Base-by-base conservation (phyloP, 176 grass and related monocot genomes). In the Phoenix roebelenii region DNA sequence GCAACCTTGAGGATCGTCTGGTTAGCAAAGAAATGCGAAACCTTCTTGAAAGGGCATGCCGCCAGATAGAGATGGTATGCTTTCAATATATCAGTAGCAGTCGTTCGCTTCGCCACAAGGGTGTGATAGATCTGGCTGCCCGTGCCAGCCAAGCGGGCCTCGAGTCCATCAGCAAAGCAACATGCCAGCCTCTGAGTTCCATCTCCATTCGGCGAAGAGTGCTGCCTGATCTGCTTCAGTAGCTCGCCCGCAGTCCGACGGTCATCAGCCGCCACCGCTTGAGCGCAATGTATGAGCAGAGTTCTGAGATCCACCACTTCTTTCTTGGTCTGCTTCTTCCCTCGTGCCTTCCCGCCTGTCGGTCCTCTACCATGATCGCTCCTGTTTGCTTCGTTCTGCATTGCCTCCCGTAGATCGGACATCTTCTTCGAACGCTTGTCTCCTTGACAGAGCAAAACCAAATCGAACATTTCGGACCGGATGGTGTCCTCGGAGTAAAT, bases 41-140 rank as follows among this genome's bases (percentile, higher is more conserved):
- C 80, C 63, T 85, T 90, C 74, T 96, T 90, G 66, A 96, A 96
- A 18, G 92, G 92, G 69, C 83, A 88, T 74, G 92, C 92, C 66
- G 92, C 83, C 48, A 96, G 72, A 76, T 78, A 96, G 74, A 96
- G 79, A 76, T 96, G 86, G 78, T 96, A 96, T 15, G 87, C 92
- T 78, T 96, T 96, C 29, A 96, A 77, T 81, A 96, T 82, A 66
- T 96, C 92, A 0, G 83, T 85, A 3, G 83, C 92, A 25, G 80
- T 96, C 59, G 92, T 90, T 51, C 80, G 75, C 71, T 96, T 88
- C 0, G 92, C 92, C 54, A 96, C 75, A 49, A 96, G 92, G 65
- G 71, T 83, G 51, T 74, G 63, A 67, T 96, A 96, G 44, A 85
- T 77, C 62, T 90, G 86, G 61, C 92, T 96, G 67, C 91, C 92